Percentiles rank a stretch among this genome's conserved stretches.
phyloP scores from a whole-genome alignment of 768 basidiomycete genomes.

The Panellus pusillus region DNA sequence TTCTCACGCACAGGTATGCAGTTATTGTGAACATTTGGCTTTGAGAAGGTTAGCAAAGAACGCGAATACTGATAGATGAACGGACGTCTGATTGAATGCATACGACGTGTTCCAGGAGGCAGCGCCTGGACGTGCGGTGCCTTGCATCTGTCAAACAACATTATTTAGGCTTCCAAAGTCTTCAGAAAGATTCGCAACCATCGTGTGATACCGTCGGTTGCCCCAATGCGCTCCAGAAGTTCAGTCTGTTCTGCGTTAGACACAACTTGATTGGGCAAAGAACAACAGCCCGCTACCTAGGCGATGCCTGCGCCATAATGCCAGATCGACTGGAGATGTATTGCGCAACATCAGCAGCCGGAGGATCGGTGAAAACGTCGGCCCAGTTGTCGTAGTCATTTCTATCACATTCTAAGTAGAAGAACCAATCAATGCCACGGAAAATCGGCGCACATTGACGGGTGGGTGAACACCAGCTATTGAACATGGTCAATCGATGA shows the following conservation, averaged over 20 bases:
- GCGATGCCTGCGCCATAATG: conserved; percentile 41
- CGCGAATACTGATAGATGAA: background rate
- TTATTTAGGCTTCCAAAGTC: background rate
- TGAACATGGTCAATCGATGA: background rate
- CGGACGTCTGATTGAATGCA: conserved; percentile 32
- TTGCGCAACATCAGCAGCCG: conserved; percentile 38
- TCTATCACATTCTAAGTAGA: background rate
- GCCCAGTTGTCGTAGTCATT: conserved; percentile 48
- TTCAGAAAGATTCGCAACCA: conserved; percentile 21
- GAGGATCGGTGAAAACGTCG: conserved; percentile 37
- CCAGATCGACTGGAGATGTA: conserved; percentile 38
- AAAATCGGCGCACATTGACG: conserved; percentile 26
- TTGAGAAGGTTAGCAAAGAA: background rate
- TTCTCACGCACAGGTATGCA: conserved; percentile 33
- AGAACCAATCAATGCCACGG: background rate
- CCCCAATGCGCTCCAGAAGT: conserved; percentile 41
- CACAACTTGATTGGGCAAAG: background rate
- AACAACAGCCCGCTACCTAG: conserved; percentile 26
- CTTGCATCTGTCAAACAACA: conserved; percentile 33
- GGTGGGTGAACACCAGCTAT: conserved; percentile 44
- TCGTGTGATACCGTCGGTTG: conserved; percentile 33
- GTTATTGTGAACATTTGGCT: conserved; percentile 45
- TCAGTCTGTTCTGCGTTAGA: conserved; percentile 15
- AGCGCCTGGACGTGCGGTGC: conserved; percentile 45
- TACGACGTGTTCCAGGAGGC: conserved; percentile 30